Conservation (phyloP, 177 flowering plant genomes). For the Vitis hybrid region DNA sequence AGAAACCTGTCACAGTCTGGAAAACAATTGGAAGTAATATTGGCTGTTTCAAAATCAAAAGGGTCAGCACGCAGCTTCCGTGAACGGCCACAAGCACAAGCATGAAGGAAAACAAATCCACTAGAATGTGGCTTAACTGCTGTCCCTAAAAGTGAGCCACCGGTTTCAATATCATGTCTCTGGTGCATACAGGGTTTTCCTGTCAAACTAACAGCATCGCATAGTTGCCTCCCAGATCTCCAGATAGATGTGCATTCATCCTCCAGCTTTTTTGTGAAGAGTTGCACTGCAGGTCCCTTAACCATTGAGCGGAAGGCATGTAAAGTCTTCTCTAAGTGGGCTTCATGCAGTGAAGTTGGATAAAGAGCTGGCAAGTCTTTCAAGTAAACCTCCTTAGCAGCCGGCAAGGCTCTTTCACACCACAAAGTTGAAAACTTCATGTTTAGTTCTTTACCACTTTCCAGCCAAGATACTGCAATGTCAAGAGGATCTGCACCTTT, state of each 20-base stretch:
- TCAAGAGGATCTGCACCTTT: conserved; percentile 46
- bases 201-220: conserved; percentile 94
- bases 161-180: conserved; percentile 47
- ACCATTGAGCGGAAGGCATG: conserved; percentile 70
- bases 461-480: conserved; percentile 61
- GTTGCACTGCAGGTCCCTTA: conserved; percentile 74
- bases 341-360: conserved; percentile 69
- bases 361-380: conserved; percentile 79
- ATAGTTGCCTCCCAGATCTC: conserved; percentile 86
- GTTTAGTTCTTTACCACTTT: conserved; percentile 61
- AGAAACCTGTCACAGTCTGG: conserved; percentile 74
- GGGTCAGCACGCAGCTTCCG: conserved; percentile 70
- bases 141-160: conserved; percentile 25
- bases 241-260: conserved; percentile 80
- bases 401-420: conserved; percentile 80
- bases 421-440: conserved; percentile 73
- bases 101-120: conserved; percentile 89
- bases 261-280: conserved; percentile 58
- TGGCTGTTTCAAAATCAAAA: conserved; percentile 87
- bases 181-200: conserved; percentile 90
- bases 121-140: conserved; percentile 67
- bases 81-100: conserved; percentile 96
- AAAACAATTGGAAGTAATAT: conserved; percentile 47
- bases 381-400: conserved; percentile 74
- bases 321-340: conserved; percentile 68